phyloP scores from a whole-genome alignment of 2,329 filamentous ascomycete genomes.

The Metarhizium robertsii region DNA sequence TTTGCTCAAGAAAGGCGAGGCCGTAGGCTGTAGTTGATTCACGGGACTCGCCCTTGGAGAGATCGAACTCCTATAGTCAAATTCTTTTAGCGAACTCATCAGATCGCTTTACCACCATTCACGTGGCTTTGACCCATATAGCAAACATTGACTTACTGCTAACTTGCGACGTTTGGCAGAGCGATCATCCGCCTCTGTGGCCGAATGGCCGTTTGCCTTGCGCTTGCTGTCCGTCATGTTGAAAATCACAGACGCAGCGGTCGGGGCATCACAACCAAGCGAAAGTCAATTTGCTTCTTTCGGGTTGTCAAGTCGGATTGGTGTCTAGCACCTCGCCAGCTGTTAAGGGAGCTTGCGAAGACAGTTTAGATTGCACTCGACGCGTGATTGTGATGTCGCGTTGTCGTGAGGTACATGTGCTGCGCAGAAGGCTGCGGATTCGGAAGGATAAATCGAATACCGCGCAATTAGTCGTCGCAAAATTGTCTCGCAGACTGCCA shows the following conservation, averaged over 20 bases:
- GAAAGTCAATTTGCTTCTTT: slow-evolving; percentile 9
- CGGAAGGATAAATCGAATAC: neutral
- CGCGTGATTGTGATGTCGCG: slow-evolving; percentile 12
- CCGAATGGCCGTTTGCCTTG: slow-evolving; percentile 39
- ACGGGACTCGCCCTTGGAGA: slow-evolving; percentile 48
- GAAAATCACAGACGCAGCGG: slow-evolving; percentile 13
- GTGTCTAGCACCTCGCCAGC: neutral
- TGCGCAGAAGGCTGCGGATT: slow-evolving; percentile 2
- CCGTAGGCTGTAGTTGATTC: slow-evolving; percentile 65
- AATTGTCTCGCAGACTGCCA: neutral
- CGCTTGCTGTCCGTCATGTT: slow-evolving; percentile 46
- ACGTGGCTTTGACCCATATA: neutral
- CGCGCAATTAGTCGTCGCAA: neutral
- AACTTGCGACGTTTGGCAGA: slow-evolving; percentile 46
- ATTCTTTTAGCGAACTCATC: slow-evolving; percentile 1
- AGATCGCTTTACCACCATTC: neutral
- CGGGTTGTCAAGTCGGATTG: neutral
- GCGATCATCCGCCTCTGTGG: slow-evolving; percentile 40
- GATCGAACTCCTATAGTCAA: slow-evolving; percentile 30
- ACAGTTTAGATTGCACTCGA: slow-evolving; percentile 8
- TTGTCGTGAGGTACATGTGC: slow-evolving; percentile 3
- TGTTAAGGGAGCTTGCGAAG: neutral
- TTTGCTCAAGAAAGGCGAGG: slow-evolving; percentile 62
- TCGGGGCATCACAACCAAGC: slow-evolving; percentile 17
- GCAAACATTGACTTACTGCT: slow-evolving; percentile 29